These are phyloP conservation scores for Brassica carinata DNA, from an alignment of 345 rosid genomes.

Conservation along the genomic window DNA sequence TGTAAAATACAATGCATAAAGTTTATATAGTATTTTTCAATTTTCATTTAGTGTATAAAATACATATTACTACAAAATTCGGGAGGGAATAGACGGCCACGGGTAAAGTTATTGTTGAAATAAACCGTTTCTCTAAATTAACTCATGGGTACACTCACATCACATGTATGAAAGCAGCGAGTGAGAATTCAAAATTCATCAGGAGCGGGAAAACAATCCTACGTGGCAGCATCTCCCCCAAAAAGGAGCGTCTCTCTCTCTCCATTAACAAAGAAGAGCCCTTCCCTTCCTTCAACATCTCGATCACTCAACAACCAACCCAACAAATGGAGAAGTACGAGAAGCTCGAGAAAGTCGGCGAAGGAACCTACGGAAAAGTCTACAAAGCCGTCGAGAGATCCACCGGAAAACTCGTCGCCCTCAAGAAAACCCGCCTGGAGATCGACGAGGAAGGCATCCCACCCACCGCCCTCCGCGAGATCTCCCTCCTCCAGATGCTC, in stretches of 20 bases:
- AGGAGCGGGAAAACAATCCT: constrained; percentile 31
- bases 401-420: constrained; percentile 82
- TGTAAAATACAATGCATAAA: too few species aligned
- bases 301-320: neutral
- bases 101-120: too few species aligned
- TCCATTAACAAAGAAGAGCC: neutral
- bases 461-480: constrained; percentile 95
- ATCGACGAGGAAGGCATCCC: constrained; percentile 99
- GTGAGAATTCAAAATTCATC: constrained; percentile 9
- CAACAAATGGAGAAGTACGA: constrained; percentile 84
- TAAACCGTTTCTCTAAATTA: too few species aligned
- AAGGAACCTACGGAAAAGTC: constrained; percentile 94
- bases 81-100: too few species aligned
- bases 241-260: neutral
- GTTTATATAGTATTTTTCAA: too few species aligned
- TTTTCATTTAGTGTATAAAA: too few species aligned
- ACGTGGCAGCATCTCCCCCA: constrained; percentile 30
- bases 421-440: constrained; percentile 87
- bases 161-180: neutral
- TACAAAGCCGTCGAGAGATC: constrained; percentile 87
- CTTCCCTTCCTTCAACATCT: neutral
- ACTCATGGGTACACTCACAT: too few species aligned
- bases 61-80: too few species aligned
- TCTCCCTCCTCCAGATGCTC: constrained; percentile 89
- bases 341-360: constrained; percentile 96